Conservation (phyloP, 768 basidiomycete species). For the Pleurotus giganteus region DNA sequence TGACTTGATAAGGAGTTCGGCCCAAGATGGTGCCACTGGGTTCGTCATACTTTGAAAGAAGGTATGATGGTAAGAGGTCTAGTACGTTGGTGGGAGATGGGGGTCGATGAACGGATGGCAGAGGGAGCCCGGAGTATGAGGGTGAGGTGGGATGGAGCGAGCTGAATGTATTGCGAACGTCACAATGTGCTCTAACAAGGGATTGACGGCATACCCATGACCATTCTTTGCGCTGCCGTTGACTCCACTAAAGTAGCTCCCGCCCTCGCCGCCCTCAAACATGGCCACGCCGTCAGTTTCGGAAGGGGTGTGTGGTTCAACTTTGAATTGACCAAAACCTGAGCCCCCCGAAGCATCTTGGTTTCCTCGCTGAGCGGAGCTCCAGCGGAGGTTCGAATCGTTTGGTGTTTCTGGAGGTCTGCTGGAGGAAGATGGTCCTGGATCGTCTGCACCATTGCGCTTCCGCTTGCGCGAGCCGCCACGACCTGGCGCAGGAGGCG, state of each 20-base stretch:
- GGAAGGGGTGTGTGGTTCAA: conserved; percentile 48
- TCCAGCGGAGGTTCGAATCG: background rate
- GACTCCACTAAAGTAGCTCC: conserved; percentile 15
- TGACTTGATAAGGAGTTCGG: conserved; percentile 64
- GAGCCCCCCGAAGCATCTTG: conserved; percentile 17
- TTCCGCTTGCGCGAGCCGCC: conserved; percentile 74
- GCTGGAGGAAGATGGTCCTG: conserved; percentile 18
- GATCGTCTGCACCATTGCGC: conserved; percentile 43
- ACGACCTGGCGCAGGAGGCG: conserved; percentile 68
- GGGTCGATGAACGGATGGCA: background rate
- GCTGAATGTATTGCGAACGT: background rate
- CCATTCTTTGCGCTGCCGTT: conserved; percentile 15
- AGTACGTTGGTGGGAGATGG: conserved; percentile 6
- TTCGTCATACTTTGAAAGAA: conserved; percentile 50
- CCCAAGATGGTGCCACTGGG: conserved; percentile 65
- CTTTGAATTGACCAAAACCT: conserved; percentile 61
- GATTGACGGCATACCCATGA: conserved; percentile 4
- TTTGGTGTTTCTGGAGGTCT: conserved; percentile 18
- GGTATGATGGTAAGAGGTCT: conserved; percentile 54
- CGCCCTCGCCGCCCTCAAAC: conserved; percentile 16
- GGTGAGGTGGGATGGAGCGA: background rate
- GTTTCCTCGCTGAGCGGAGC: conserved; percentile 18
- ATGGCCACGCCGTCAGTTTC: conserved; percentile 33
- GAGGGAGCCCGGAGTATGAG: background rate
- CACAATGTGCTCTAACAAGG: background rate